Evolutionary conservation across 1,139 yeast species (phyloP), one percentile per base, ranked within the genome.

Genomic region (Taphrina populina): DNA sequence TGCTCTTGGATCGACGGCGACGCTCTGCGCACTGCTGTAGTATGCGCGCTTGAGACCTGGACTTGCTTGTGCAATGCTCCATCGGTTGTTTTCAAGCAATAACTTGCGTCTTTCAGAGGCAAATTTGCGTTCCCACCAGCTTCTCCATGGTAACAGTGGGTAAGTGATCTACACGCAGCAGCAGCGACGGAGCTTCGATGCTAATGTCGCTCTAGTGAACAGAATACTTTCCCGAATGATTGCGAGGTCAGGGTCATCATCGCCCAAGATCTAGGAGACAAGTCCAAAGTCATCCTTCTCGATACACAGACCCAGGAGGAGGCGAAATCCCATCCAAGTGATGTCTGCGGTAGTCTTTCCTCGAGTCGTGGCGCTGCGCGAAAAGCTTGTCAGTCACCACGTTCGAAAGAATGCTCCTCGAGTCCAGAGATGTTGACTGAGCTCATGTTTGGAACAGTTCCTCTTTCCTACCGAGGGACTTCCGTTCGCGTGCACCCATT

Each of bases 371-470:
- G 10, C 17, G 17, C 24, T 27, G 8, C 43, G n/a, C 24, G 21
- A 10, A n/a, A n/a, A n/a, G n/a, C n/a, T n/a, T n/a, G n/a, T n/a
- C n/a, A n/a, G n/a, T n/a, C n/a, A n/a, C 11, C 35, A 4, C 8
- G 21, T 13, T n/a, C 53, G 20, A 39, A 36, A 17, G 36, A 36
- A 21, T 30, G 21, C 13, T 19, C 24, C 21, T 30, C 35, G 36
- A 23, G 39, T 24, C 20, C 49, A 4, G 43, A 52, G 37, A 40
- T 52, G 43, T 33, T 56, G 17, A 51, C 58, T 23, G 61, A 59
- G 24, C 54, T 57, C 51, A 59, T 59, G 61, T 59, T 59, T 36
- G 61, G 59, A 10, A 56, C 53, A 7, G 51, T 58, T 6, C 61
- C 61, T 19, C 26, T 58, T 32, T 57, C 61, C 13, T 55, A 53